A percentile compares a stretch with the other conserved stretches of the same genome.
phyloP scores from a whole-genome alignment of 805 yeast genomes.

The Wickerhamiella kurtzmanii region DNA sequence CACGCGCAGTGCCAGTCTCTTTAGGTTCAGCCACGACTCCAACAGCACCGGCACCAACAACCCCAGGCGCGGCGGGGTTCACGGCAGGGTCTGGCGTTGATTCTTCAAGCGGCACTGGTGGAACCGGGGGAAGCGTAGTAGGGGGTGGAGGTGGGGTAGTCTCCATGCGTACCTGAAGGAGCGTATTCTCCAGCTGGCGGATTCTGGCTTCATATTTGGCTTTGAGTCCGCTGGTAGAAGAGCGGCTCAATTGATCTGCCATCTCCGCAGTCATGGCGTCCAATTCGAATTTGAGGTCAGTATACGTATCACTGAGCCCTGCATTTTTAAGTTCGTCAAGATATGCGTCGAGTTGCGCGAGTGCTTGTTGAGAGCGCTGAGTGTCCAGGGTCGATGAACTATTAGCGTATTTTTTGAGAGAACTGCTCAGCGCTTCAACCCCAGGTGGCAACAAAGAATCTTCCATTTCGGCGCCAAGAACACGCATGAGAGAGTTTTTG shows the following conservation, averaged over 20 bases:
- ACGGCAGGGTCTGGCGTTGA: not conserved
- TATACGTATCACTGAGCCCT: conserved; percentile 18
- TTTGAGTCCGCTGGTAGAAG: not conserved
- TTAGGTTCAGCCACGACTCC: no score
- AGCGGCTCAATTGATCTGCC: not conserved
- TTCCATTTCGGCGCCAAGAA: not conserved
- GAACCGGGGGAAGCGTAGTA: not conserved
- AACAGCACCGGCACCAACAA: no score
- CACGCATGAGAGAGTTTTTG: not conserved
- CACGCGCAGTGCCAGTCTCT: no score
- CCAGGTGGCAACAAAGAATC: not conserved
- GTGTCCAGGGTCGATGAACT: not conserved
- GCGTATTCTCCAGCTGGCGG: conserved; percentile 35
- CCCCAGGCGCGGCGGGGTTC: no score
- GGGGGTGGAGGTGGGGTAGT: conserved; percentile 4
- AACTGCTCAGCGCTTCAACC: not conserved
- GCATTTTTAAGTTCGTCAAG: conserved; percentile 14
- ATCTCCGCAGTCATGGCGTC: conserved; percentile 21
- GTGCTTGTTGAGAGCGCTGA: not conserved
- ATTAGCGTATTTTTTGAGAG: not conserved
- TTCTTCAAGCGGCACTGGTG: not conserved
- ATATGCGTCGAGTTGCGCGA: conserved; percentile 16
- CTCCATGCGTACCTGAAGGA: conserved; percentile 13
- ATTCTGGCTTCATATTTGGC: conserved; percentile 52
- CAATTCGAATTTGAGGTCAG: conserved; percentile 21